phyloP scores from a whole-genome alignment of 2,329 filamentous ascomycete species.

The Grosmannia serpens region DNA sequence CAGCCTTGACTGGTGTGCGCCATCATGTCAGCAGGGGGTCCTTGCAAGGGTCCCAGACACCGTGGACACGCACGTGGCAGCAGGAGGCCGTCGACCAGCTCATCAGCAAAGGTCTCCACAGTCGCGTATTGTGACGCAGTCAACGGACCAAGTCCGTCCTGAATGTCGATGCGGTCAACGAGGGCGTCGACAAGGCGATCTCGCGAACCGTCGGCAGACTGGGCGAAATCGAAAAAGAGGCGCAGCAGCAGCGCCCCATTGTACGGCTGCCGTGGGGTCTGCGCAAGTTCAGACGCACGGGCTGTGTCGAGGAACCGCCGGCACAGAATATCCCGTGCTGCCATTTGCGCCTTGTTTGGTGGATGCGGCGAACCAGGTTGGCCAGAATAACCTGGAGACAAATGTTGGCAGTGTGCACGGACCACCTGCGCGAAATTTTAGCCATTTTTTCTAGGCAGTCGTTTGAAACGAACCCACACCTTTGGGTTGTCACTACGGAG shows the following conservation, averaged over 20 bases:
- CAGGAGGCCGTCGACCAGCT: conserved; percentile 1
- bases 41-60: background rate
- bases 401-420: background rate
- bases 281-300: background rate
- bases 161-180: background rate
- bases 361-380: background rate
- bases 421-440: too few species aligned
- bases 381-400: too few species aligned
- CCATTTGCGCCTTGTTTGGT: too few species aligned
- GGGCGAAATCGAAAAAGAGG: background rate
- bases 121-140: background rate
- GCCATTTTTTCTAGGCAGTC: too few species aligned
- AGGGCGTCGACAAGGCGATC: background rate
- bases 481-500: too few species aligned
- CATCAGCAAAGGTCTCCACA: background rate
- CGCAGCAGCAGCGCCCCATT: background rate
- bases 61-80: background rate
- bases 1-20: background rate
- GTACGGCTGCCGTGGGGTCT: background rate
- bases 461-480: too few species aligned
- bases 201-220: background rate
- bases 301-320: background rate
- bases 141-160: background rate
- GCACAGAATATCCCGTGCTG: background rate
- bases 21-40: background rate